Conservation (phyloP, 2,329 filamentous ascomycete species). For the Neonectria hederae region DNA sequence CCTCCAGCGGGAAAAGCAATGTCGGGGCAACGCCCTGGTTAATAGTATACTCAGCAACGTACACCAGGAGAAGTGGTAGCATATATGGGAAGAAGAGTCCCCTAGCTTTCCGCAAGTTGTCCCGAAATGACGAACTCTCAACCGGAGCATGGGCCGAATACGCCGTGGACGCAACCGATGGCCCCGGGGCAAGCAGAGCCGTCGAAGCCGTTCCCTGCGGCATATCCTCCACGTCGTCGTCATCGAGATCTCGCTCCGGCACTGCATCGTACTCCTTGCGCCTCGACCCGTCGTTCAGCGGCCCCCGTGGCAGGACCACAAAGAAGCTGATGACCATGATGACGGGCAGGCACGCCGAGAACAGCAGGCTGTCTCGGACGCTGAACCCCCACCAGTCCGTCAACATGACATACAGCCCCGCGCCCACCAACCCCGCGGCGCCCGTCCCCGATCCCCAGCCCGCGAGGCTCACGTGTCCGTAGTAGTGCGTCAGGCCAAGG, state of each 20-base stretch:
- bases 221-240: conserved; percentile 49
- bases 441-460: conserved; percentile 95
- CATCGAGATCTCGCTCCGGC: conserved; percentile 52
- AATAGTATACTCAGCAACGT: conserved; percentile 96
- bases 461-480: conserved; percentile 85
- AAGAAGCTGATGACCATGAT: conserved; percentile 92
- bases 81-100: conserved; percentile 82
- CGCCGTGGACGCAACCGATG: conserved; percentile 52
- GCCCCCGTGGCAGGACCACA: conserved; percentile 74
- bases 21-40: conserved; percentile 95
- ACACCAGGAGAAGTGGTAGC: conserved; percentile 90
- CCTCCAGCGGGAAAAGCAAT: conserved; percentile 81
- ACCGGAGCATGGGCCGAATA: conserved; percentile 46
- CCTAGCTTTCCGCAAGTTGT: conserved; percentile 72
- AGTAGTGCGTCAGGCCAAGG: conserved; percentile 90
- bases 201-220: conserved; percentile 55
- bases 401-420: conserved; percentile 85
- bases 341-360: conserved; percentile 80
- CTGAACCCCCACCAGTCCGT: conserved; percentile 82
- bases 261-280: conserved; percentile 65
- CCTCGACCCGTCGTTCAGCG: conserved; percentile 60
- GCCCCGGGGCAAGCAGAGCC: conserved; percentile 59
- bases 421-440: conserved; percentile 85
- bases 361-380: conserved; percentile 77
- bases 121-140: conserved; percentile 48